Percentiles rank a stretch among this genome's conserved stretches.
Evolutionary conservation across 2,329 filamentous ascomycete species (phyloP).

Genomic region (Ascochyta clinopodiicola): DNA sequence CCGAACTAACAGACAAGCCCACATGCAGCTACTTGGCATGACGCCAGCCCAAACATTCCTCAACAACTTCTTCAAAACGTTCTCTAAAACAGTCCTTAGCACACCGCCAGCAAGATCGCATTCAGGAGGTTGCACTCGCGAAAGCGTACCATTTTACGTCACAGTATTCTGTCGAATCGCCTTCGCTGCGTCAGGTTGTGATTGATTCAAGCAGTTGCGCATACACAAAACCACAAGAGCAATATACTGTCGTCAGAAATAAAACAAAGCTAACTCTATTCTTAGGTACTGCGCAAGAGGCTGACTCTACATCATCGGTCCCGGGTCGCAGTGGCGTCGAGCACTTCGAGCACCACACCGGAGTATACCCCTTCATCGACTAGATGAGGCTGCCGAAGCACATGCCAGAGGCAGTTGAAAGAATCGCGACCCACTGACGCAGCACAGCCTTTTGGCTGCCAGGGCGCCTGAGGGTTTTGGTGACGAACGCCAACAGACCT

Average conservation of each 20-base stretch:
- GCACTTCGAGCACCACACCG: slow-evolving; percentile 27
- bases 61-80: no score
- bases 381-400: neutral
- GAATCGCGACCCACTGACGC: no score
- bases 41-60: neutral
- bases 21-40: neutral
- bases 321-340: slow-evolving; percentile 16
- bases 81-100: neutral
- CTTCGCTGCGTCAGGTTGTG: neutral
- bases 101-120: no score
- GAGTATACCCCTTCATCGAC: neutral
- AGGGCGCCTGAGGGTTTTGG: neutral
- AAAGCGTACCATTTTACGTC: no score
- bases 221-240: no score
- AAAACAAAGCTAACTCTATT: neutral
- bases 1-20: neutral
- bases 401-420: neutral
- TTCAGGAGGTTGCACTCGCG: no score
- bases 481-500: neutral
- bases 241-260: neutral
- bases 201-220: no score
- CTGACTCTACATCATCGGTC: neutral
- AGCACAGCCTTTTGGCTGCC: neutral
- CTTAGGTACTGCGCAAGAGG: neutral
- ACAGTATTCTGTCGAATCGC: neutral